phyloP scores from a whole-genome alignment of 2,329 filamentous ascomycete species.

The Myriosclerotinia duriaeana region DNA sequence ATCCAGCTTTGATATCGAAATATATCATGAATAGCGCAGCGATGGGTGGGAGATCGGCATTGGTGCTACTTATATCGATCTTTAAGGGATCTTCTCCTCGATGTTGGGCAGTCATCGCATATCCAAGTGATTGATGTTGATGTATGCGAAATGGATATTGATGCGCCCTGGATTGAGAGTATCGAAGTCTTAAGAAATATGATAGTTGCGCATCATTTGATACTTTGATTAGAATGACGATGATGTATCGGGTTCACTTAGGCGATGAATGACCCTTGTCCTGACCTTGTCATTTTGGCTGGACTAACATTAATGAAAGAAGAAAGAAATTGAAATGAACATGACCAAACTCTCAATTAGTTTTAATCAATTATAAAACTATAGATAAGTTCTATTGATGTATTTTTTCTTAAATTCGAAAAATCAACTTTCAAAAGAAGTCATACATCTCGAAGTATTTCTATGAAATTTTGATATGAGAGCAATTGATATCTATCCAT shows the following conservation, averaged over 20 bases:
- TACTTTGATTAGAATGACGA: constrained; percentile 6
- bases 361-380: neutral
- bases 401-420: neutral
- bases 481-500: neutral
- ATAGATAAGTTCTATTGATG: neutral
- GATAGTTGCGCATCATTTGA: constrained; percentile 15
- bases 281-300: constrained; percentile 4
- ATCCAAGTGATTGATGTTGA: constrained; percentile 8
- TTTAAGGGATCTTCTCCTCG: constrained; percentile 40
- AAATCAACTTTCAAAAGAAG: neutral
- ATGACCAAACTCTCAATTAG: neutral
- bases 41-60: constrained; percentile 58
- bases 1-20: constrained; percentile 91
- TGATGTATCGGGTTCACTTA: neutral
- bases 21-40: constrained; percentile 84
- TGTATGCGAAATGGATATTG: constrained; percentile 1
- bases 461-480: neutral
- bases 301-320: neutral
- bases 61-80: constrained; percentile 36
- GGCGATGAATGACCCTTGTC: constrained; percentile 3
- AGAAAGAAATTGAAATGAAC: neutral
- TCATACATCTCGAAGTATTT: neutral
- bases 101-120: constrained; percentile 38
- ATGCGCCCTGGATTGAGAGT: constrained; percentile 7
- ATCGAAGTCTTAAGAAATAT: neutral